Base-by-base conservation (phyloP, 2,329 filamentous ascomycete species). In the Didymella pomorum region DNA sequence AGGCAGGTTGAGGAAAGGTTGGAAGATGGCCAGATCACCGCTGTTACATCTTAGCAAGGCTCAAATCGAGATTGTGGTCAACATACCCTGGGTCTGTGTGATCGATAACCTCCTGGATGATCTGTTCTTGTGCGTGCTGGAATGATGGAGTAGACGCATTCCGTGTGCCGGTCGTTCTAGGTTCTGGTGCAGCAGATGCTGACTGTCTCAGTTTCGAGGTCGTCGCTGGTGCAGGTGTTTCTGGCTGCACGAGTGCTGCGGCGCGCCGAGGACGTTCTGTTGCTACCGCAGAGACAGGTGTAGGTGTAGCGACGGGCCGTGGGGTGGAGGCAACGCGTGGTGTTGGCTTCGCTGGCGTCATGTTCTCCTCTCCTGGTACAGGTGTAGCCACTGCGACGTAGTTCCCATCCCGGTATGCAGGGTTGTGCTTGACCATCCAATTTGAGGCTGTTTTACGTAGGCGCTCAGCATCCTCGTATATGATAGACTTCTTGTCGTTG, bases 401-500 rank as follows among this genome's bases (percentile, higher is more conserved):
- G 45, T 56, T 70, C 16, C 83, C 81, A 63, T 86, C 79, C 62
- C 87, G 86, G 76, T 96, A 96, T 16, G 91, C 91, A 14, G 93
- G 92, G 69, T 97, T 96, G 67, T 89, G 85, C 75, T 90, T 90
- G 55, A 88, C 89, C 92, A 96, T 96, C 75, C 88, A 92, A 70
- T 93, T 94, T 74, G 90, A 93, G 39, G 94, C 83, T 3, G 92
- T 89, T 78, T 96, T 97, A 45, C 93, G 86, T 44, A 97, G 86
- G 47, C 92, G 87, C 77, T 97, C 93, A 9, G 93, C 92, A 79
- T 97, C 92, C 42, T 92, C 89, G 72, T 89, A 94, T 35, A 90
- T 83, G 56, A 87, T 80, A 0, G 91, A 92, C 42, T 84, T 85
- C 66, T 89, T 89, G 59, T 88, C 83, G 71, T 94, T 94, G 78